Conservation (phyloP, 73 alveolate species). For the Blepharisma japonicum region DNA sequence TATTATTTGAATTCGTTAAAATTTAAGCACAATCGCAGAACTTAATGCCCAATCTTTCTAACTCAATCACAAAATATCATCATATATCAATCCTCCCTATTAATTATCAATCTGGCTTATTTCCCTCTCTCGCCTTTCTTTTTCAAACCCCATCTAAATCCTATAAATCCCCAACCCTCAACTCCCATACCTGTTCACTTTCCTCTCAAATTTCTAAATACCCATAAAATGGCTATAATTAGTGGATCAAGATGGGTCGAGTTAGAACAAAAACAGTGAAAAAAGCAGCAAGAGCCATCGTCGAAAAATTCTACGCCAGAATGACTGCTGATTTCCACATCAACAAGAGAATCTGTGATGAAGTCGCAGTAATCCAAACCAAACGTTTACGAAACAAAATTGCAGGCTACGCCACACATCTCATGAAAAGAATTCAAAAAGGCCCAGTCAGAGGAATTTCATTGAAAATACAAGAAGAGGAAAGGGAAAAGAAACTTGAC, state of each 20-base stretch:
- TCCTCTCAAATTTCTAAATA: no score
- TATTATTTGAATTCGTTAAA: no score
- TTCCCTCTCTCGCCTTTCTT: no score
- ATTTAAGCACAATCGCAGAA: no score
- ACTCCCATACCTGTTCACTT: no score
- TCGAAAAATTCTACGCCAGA: slow-evolving; percentile 90
- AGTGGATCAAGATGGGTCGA: slow-evolving; percentile 69
- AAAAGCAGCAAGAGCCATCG: slow-evolving; percentile 91
- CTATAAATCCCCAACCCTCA: no score
- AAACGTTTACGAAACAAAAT: slow-evolving; percentile 86
- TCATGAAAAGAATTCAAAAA: slow-evolving; percentile 91
- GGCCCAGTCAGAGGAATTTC: slow-evolving; percentile 98
- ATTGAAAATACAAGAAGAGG: slow-evolving; percentile 66
- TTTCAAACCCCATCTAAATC: no score
- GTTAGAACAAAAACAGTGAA: slow-evolving; percentile 96
- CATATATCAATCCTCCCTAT: no score
- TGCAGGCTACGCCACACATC: slow-evolving; percentile 92
- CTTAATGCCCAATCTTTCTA: no score
- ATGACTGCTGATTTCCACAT: slow-evolving; percentile 92
- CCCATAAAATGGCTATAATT: no score
- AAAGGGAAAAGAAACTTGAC: slow-evolving; percentile 53
- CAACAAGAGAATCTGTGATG: slow-evolving; percentile 94
- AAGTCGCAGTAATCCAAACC: slow-evolving; percentile 85
- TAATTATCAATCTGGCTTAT: no score
- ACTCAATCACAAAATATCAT: no score